phyloP scores from a whole-genome alignment of 2,329 filamentous ascomycete genomes.

The Phialophora expanda region DNA sequence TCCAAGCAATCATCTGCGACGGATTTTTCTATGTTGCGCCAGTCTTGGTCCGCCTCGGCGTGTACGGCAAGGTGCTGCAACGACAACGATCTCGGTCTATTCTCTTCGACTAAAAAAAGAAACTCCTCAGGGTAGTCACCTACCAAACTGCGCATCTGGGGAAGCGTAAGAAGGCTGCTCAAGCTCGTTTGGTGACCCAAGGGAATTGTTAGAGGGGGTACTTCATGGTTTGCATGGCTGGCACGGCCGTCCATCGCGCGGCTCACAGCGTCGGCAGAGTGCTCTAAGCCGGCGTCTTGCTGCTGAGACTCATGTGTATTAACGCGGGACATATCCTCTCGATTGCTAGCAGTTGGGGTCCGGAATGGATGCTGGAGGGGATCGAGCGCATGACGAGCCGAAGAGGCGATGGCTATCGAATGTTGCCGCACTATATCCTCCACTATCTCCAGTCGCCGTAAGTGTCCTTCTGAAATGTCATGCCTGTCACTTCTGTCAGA shows the following conservation, averaged over 20 bases:
- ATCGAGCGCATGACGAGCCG: background rate
- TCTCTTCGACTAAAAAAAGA: background rate
- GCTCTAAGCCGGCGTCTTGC: background rate
- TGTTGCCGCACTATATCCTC: background rate
- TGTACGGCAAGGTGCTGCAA: background rate
- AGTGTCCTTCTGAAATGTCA: background rate
- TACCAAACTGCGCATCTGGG: slow-evolving; percentile 3
- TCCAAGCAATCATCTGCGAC: slow-evolving; percentile 1
- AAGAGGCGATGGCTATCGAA: background rate
- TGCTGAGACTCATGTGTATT: background rate
- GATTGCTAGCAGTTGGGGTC: background rate
- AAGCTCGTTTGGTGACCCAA: slow-evolving; percentile 23
- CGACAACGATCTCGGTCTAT: background rate
- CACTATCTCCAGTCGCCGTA: background rate
- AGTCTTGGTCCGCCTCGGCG: background rate
- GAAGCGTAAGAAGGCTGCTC: slow-evolving; percentile 16
- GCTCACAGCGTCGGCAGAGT: background rate
- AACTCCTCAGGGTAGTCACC: background rate
- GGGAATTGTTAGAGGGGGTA: slow-evolving; percentile 17
- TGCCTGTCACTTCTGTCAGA: background rate
- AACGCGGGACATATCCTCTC: background rate
- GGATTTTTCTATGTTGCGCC: background rate
- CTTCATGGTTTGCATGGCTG: background rate
- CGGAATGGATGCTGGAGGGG: background rate
- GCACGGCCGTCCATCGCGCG: background rate